phyloP scores from a whole-genome alignment of 1,284 basidiomycete species.

The Rhodotorula sp. region DNA sequence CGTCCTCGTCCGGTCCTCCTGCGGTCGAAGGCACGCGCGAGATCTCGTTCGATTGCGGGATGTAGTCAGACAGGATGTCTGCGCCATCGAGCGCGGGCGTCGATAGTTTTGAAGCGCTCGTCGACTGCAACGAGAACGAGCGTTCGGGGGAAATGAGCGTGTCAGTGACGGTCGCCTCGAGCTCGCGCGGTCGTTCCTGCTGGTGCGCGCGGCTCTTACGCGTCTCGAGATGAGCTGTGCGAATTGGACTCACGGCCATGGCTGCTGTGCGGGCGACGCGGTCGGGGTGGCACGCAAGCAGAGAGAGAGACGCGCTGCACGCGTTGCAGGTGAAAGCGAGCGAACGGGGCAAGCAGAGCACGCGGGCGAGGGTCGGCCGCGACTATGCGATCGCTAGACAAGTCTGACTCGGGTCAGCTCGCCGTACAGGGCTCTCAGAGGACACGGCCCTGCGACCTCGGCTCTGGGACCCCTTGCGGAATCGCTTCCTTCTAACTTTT shows the following conservation, averaged over 20 bases:
- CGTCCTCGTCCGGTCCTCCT: constrained; percentile 19
- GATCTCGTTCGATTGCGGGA: constrained; percentile 37
- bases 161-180: neutral
- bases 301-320: neutral
- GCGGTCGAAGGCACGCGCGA: constrained; percentile 30
- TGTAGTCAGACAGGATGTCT: constrained; percentile 38
- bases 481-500: neutral
- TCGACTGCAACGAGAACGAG: constrained; percentile 1
- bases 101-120: constrained; percentile 3
- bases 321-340: neutral
- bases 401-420: neutral
- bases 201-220: neutral
- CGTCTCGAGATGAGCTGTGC: too few species aligned
- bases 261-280: neutral
- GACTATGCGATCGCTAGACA: neutral
- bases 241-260: constrained; percentile 1
- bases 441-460: neutral
- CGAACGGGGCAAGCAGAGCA: neutral
- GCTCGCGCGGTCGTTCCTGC: neutral
- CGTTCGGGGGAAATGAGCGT: neutral
- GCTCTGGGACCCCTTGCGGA: neutral
- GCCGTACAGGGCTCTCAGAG: neutral
- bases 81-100: constrained; percentile 1
- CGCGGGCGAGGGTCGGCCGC: neutral
- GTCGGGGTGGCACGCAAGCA: neutral